Evolutionary conservation across 2,329 filamentous ascomycete genomes (phyloP).

Genomic region (Aspergillus ochraceoroseus): DNA sequence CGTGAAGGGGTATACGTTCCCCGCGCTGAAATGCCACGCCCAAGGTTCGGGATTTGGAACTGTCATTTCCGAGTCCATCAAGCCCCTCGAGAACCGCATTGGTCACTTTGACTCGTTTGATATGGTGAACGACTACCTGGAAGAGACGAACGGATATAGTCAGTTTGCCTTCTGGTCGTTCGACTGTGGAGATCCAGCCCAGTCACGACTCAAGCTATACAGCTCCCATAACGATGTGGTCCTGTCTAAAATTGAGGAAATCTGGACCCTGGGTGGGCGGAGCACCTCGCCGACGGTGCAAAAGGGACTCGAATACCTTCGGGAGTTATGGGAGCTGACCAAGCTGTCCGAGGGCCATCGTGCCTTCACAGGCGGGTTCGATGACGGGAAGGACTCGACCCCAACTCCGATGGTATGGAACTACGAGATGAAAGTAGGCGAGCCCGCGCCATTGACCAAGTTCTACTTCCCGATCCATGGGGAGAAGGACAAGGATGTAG

Average conservation of each 20-base stretch:
- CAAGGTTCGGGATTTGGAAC: not conserved
- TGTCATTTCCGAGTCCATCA: not conserved
- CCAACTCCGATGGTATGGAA: constrained; percentile 16
- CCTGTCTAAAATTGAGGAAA: constrained; percentile 8
- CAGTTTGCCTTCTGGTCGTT: constrained; percentile 16
- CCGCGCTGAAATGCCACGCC: constrained; percentile 12
- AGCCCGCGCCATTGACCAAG: constrained; percentile 13
- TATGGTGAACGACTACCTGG: constrained; percentile 10
- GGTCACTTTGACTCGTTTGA: not conserved
- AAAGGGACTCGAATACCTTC: not conserved
- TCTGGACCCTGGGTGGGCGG: constrained; percentile 12
- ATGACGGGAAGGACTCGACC: not conserved
- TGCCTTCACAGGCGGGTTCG: not conserved
- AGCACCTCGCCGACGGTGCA: not conserved
- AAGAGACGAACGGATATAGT: constrained; percentile 8
- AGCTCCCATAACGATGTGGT: constrained; percentile 1
- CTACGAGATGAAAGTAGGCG: constrained; percentile 15
- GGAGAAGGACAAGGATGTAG: constrained; percentile 10
- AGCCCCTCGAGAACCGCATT: not conserved
- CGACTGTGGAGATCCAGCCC: constrained; percentile 11
- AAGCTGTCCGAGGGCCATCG: not conserved
- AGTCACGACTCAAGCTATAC: constrained; percentile 16
- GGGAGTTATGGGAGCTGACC: not conserved
- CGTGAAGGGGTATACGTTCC: constrained; percentile 22
- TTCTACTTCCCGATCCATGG: constrained; percentile 19